These are phyloP conservation scores for Suillus lakei DNA, from an alignment of 768 basidiomycete species.

Conservation along the genomic window DNA sequence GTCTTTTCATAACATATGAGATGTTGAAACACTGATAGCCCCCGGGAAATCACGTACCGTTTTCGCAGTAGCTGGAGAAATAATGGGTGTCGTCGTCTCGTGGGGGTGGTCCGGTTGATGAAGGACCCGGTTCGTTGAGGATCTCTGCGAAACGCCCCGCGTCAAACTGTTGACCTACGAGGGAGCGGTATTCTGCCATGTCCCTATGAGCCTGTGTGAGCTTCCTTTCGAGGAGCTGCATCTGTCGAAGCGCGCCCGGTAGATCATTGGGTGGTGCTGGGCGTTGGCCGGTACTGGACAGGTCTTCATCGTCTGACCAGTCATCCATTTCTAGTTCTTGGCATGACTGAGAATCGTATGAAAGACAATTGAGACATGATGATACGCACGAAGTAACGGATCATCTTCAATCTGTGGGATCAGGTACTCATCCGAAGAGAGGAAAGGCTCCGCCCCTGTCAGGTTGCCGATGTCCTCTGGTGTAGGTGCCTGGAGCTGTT, in stretches of 20 bases:
- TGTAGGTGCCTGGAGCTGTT: constrained; percentile 53
- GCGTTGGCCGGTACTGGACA: constrained; percentile 10
- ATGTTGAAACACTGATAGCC: neutral
- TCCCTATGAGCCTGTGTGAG: constrained; percentile 62
- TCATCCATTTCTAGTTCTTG: constrained; percentile 70
- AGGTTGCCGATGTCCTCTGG: constrained; percentile 50
- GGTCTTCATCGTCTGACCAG: constrained; percentile 73
- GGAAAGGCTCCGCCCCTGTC: constrained; percentile 63
- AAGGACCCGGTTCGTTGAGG: constrained; percentile 38
- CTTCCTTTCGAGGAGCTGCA: constrained; percentile 64
- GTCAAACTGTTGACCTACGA: constrained; percentile 61
- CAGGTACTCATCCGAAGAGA: constrained; percentile 80
- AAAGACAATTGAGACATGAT: neutral
- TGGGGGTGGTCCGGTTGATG: constrained; percentile 27
- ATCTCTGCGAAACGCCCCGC: constrained; percentile 48
- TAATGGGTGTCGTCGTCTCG: constrained; percentile 94
- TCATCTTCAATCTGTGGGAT: constrained; percentile 86
- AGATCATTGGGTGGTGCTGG: constrained; percentile 34
- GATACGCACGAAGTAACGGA: constrained; percentile 79
- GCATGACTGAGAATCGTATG: neutral
- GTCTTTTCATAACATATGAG: constrained; percentile 49
- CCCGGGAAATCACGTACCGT: constrained; percentile 54
- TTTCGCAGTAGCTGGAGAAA: constrained; percentile 87
- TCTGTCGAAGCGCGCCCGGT: constrained; percentile 44
- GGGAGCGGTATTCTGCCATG: constrained; percentile 61